Percentiles rank a stretch among this genome's conserved stretches.
phyloP scores from a whole-genome alignment of 805 yeast species.

The Nakazawaea ishiwadae region DNA sequence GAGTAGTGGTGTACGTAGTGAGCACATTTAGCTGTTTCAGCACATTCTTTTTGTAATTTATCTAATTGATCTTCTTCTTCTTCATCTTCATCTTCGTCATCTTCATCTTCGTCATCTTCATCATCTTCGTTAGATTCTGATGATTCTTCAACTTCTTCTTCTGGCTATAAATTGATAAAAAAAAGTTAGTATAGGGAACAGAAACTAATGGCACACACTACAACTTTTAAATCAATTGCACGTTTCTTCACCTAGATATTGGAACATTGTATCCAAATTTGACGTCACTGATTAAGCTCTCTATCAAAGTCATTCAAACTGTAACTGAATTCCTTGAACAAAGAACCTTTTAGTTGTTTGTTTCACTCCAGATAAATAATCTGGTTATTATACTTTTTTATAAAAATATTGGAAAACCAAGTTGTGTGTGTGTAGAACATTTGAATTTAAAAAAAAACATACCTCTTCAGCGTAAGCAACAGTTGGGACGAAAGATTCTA shows the following conservation, averaged over 20 bases:
- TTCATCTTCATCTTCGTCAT: slow-evolving; percentile 45
- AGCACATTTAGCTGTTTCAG: slow-evolving; percentile 61
- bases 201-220: too few species aligned
- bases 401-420: too few species aligned
- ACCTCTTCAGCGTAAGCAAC: slow-evolving; percentile 78
- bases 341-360: too few species aligned
- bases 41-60: slow-evolving; percentile 62
- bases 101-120: slow-evolving; percentile 33
- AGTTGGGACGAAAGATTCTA: slow-evolving; percentile 75
- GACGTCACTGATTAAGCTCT: too few species aligned
- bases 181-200: slow-evolving; percentile 13
- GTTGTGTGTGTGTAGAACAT: too few species aligned
- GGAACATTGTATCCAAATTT: too few species aligned
- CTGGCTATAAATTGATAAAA: slow-evolving; percentile 3
- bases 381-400: too few species aligned
- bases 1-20: slow-evolving; percentile 82
- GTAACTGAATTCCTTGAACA: too few species aligned
- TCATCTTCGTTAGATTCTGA: slow-evolving; percentile 20
- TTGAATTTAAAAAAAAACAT: too few species aligned
- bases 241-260: too few species aligned
- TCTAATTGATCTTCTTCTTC: slow-evolving; percentile 66
- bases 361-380: too few species aligned
- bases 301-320: too few species aligned
- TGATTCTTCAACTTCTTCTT: slow-evolving; percentile 23
- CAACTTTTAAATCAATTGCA: not conserved